Evolutionary conservation across 2,329 filamentous ascomycete species (phyloP), one percentile per base, ranked within the genome.

Genomic region (Dendrostoma leiphaemia): DNA sequence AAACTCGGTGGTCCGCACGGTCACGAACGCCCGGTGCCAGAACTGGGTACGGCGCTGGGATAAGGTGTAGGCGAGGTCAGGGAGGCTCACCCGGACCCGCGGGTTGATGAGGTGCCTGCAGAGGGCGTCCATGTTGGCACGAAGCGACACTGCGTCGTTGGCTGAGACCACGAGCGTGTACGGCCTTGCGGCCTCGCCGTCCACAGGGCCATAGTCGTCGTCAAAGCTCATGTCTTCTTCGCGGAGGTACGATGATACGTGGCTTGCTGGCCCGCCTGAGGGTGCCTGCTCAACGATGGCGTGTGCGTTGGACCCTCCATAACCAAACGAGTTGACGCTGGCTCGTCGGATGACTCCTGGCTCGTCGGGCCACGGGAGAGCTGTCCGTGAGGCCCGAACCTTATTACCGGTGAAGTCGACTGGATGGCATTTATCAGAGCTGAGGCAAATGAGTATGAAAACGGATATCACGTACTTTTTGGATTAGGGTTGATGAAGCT

Each of bases 401-500:
- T n/a, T 34, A 1, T 4, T 12, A 3, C 3, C 43, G n/a, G 6
- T 2, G 32, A 48, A 28, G 19, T 48, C 45, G 31, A 48, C n/a
- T n/a, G n/a, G n/a, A n/a, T n/a, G n/a, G n/a, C n/a, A n/a, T n/a
- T n/a, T n/a, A n/a, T n/a, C n/a, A n/a, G n/a, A n/a, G n/a, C n/a
- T n/a, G n/a, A n/a, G n/a, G n/a, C n/a, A n/a, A n/a, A n/a, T n/a
- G n/a, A n/a, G n/a, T n/a, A n/a, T n/a, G n/a, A n/a, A n/a, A n/a
- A n/a, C n/a, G n/a, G n/a, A n/a, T n/a, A n/a, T n/a, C n/a, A n/a
- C n/a, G n/a, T n/a, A n/a, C n/a, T 48, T 7, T 71, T 74, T 23
- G 69, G 70, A 52, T 80, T 81, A 1, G 75, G 72, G 15, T 71
- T 63, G 60, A 78, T 71, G 60, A 79, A 80, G 60, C 78, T 74